Base-by-base conservation (phyloP, 208 protist species). In the Leishmania turanica region DNA sequence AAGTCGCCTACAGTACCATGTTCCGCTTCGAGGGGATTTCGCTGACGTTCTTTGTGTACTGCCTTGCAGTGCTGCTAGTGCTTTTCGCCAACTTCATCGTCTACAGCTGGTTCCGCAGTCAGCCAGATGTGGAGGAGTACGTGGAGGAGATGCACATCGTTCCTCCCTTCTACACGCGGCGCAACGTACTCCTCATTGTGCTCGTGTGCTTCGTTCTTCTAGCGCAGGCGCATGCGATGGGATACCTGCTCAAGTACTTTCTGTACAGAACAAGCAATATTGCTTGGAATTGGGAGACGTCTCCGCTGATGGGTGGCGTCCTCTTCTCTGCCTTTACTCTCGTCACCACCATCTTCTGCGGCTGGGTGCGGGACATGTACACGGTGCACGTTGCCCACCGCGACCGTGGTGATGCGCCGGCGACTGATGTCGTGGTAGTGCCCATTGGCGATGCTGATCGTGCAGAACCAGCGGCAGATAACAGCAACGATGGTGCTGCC, bases 261-360 rank as follows among this genome's bases (percentile, higher is more conserved):
- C 69, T 94, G 21, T 96, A 95, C 84, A 62, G 75, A 49, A 92
- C 90, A 5, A 93, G 85, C 65, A 81, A 66, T 53, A 71, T 93
- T 42, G 90, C 77, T 58, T 96, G 93, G 91, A 95, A 87, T 79
- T 95, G 93, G 90, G 93, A 96, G 81, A 84, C 85, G 6, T 91
- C 91, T n/a, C 91, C 90, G 15, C 81, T 91, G 31, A 75, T 92
- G n/a, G 93, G 93, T 27, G 86, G 84, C 19, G 56, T 93, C 9
- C 27, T 91, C 68, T 90, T 89, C 70, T 60, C 83, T 4, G 34
- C 87, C 54, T 84, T 89, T 65, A 73, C 87, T 7, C 78, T 80
- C 34, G 53, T 27, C 75, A 66, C 54, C 53, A 80, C 80, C 56
- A 47, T 54, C 56, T 11, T 80, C 15, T 84, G 66, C 76, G 80